phyloP scores from a whole-genome alignment of 768 basidiomycete genomes.

The Lactarius akahatsu region DNA sequence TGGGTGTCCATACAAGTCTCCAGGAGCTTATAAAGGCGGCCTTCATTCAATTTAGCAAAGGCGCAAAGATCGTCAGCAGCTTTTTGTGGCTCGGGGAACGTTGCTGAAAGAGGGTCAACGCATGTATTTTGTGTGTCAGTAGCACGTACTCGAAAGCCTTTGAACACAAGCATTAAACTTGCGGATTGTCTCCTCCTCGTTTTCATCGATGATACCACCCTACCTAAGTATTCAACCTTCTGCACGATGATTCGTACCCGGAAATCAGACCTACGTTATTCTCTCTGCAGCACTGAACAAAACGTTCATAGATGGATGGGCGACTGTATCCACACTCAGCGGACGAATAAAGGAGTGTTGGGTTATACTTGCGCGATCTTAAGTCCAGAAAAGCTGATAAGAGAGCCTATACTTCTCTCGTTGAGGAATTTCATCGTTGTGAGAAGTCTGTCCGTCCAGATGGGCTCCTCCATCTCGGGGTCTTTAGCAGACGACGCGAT shows the following conservation, averaged over 20 bases:
- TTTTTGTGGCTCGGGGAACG: slow-evolving; percentile 69
- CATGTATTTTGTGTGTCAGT: neutral
- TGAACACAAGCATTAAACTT: slow-evolving; percentile 56
- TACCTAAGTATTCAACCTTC: slow-evolving; percentile 36
- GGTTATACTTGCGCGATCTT: slow-evolving; percentile 53
- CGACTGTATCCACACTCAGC: slow-evolving; percentile 43
- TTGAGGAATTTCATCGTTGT: slow-evolving; percentile 67
- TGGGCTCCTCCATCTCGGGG: slow-evolving; percentile 67
- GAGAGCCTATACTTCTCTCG: slow-evolving; percentile 52
- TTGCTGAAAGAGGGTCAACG: slow-evolving; percentile 37
- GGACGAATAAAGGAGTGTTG: slow-evolving; percentile 3
- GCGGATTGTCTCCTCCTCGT: slow-evolving; percentile 62
- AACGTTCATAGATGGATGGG: slow-evolving; percentile 69
- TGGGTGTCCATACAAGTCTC: slow-evolving; percentile 81
- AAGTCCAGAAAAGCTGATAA: slow-evolving; percentile 64
- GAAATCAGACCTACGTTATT: slow-evolving; percentile 69
- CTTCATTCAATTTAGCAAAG: slow-evolving; percentile 88
- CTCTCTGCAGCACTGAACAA: slow-evolving; percentile 68
- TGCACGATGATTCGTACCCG: neutral
- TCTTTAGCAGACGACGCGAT: slow-evolving; percentile 50
- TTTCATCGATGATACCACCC: slow-evolving; percentile 89
- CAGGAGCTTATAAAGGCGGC: slow-evolving; percentile 79
- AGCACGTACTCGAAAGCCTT: slow-evolving; percentile 58
- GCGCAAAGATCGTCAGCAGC: slow-evolving; percentile 72
- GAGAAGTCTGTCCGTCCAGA: slow-evolving; percentile 85